Evolutionary conservation across 306 rosid genomes (phyloP).

Genomic region (Glycine soja): DNA sequence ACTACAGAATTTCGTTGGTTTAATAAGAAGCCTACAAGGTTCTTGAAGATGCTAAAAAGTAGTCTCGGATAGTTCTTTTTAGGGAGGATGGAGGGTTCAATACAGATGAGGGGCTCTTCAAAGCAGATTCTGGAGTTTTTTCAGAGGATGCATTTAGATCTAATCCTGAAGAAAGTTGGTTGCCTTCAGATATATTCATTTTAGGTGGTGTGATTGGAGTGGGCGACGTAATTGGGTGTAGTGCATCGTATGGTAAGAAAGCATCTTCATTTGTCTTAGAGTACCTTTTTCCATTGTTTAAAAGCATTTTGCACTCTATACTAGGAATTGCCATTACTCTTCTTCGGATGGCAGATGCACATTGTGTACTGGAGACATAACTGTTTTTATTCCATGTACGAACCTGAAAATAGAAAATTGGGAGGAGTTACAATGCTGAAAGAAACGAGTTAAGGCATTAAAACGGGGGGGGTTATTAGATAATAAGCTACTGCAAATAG

Average conservation of each 20-base stretch:
- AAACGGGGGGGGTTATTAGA: neutral
- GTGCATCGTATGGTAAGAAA: conserved; percentile 39
- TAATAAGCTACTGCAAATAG: neutral
- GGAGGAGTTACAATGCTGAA: conserved; percentile 16
- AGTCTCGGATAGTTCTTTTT: conserved; percentile 87
- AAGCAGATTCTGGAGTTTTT: conserved; percentile 78
- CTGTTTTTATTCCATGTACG: conserved; percentile 71
- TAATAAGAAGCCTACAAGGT: conserved; percentile 21
- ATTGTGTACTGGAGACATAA: conserved; percentile 44
- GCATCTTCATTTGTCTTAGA: conserved; percentile 39
- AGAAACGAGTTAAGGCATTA: neutral
- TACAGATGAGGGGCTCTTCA: conserved; percentile 90
- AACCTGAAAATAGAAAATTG: conserved; percentile 57
- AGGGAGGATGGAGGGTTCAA: conserved; percentile 87
- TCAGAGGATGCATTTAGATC: conserved; percentile 54
- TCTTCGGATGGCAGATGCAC: conserved; percentile 68
- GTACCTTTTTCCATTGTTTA: conserved; percentile 49
- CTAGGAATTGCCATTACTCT: conserved; percentile 85
- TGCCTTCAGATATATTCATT: conserved; percentile 61
- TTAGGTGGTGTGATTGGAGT: conserved; percentile 59
- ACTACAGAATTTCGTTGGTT: conserved; percentile 17
- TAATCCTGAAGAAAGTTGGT: conserved; percentile 47
- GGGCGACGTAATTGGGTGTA: conserved; percentile 32
- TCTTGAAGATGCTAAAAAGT: conserved; percentile 68
- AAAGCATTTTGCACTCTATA: conserved; percentile 58